phyloP scores from a whole-genome alignment of 2,329 filamentous ascomycete species.

The Truncatella angustata region DNA sequence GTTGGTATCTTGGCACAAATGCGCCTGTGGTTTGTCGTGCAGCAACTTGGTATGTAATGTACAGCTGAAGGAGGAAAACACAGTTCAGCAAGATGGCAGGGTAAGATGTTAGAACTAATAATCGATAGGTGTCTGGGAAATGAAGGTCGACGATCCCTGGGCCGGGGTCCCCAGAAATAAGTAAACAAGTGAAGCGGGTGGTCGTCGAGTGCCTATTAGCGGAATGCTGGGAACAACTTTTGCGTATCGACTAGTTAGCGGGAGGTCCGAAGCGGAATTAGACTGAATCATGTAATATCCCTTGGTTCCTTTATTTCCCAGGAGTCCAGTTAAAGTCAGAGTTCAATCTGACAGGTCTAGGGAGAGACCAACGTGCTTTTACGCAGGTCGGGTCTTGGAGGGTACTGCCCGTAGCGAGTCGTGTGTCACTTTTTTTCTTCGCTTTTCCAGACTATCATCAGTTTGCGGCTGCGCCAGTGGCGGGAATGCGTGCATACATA shows the following conservation, averaged over 20 bases:
- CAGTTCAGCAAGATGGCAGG: neutral
- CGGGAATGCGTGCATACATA: no score
- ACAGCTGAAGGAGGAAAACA: neutral
- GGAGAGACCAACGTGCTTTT: neutral
- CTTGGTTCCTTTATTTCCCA: neutral
- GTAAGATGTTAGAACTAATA: neutral
- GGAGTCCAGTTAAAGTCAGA: conserved; percentile 1
- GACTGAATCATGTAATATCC: conserved; percentile 4
- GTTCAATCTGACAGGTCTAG: neutral
- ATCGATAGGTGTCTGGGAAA: neutral
- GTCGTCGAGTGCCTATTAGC: neutral
- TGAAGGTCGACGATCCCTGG: neutral
- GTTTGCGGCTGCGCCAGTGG: conserved; percentile 10
- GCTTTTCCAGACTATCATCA: neutral
- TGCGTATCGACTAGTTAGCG: conserved; percentile 2
- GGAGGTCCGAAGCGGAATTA: neutral
- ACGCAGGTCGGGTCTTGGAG: neutral
- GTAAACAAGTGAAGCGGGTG: conserved; percentile 1
- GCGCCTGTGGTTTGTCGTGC: no score
- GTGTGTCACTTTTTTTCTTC: conserved; percentile 6
- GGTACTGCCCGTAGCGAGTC: conserved; percentile 1
- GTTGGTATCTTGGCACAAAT: no score
- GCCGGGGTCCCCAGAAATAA: conserved; percentile 3
- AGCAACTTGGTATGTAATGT: no score
- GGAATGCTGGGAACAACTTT: neutral